Evolutionary conservation across 371 early-diverging fungal genomes (phyloP).

Genomic region (Circinella umbellata): DNA sequence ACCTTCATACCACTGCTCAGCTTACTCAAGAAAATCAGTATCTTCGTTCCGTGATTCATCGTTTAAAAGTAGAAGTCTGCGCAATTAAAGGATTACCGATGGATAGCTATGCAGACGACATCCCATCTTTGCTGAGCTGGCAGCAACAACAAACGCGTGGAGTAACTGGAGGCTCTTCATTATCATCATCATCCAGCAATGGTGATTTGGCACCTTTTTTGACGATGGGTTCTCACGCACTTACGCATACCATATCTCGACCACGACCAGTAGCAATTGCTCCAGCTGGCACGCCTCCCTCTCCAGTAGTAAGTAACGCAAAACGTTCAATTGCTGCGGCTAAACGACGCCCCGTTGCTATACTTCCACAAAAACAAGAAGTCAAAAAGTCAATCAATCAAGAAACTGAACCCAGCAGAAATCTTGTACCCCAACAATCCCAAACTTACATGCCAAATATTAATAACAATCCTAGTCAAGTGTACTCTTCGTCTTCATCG

Average conservation of each 20-base stretch:
- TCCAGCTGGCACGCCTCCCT: background rate
- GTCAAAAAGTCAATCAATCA: background rate
- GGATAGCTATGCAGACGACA: slow-evolving; percentile 11
- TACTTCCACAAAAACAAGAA: slow-evolving; percentile 3
- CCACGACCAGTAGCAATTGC: slow-evolving; percentile 1
- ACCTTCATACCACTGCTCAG: slow-evolving; percentile 35
- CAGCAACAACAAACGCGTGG: background rate
- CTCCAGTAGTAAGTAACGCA: background rate
- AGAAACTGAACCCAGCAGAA: too few relatives aligned
- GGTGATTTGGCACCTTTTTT: slow-evolving; percentile 19
- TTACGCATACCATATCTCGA: background rate
- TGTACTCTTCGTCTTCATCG: slow-evolving; percentile 7
- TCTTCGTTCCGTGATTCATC: slow-evolving; percentile 35
- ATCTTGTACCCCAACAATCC: background rate
- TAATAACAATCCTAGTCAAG: background rate
- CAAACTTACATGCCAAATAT: background rate
- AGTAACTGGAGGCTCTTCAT: too few relatives aligned
- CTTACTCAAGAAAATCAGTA: slow-evolving; percentile 48
- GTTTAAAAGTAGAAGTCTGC: slow-evolving; percentile 46
- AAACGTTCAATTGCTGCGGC: slow-evolving; percentile 1
- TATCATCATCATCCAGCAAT: background rate
- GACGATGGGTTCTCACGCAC: slow-evolving; percentile 13
- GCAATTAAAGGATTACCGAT: slow-evolving; percentile 32
- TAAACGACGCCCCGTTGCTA: background rate
- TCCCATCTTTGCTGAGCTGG: background rate